Base-by-base conservation (phyloP, 202 grass and related monocot species). In the Panicum virgatum region DNA sequence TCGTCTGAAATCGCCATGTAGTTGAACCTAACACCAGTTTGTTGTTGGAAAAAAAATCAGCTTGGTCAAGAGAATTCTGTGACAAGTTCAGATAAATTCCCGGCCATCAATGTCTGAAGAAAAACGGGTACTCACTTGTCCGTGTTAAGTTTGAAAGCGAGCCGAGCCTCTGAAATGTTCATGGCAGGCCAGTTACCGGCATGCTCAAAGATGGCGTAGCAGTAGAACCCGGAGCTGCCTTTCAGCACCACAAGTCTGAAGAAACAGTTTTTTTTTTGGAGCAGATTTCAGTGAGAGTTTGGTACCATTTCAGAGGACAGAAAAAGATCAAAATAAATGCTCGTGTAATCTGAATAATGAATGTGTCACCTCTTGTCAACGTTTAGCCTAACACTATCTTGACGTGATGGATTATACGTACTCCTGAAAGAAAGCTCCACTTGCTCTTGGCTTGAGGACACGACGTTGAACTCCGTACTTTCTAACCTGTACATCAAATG, bases 1-100 rank as follows among this genome's bases (percentile, higher is more conserved):
- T 88, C 53, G 77, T 94, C 92, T 6, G 90, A 86, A 54, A 98
- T 61, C 46, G 84, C 90, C 92, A 91, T 98, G 72, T 94, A 98
- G 10, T 91, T 44, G 80, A 98, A 94, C 60, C 84, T 91, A 2
- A 4, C 6, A 72, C 13, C 19, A 7, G 5, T 6, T 27, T 26
- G 12, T 27, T 12, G 23, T 14, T 6, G 4, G 19, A 2, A n/a
- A 53, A 53, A n/a, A 53, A 48, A 2, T 44, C 11, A 48, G 1
- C 4, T 5, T 4, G n/a, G 20, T 10, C 52, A 4, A 10, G 7
- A n/a, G 8, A 22, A 22, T 22, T 18, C 16, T 46, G 20, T 54
- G 7, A 4, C 52, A 54, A 23, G 53, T 23, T 57, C 3, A 57
- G 22, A 57, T 3, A 57, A 54, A 57, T 12, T 26, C 1, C 10